Percentiles rank a stretch among this genome's conserved stretches.
Evolutionary conservation across 202 grass and related monocot species (phyloP).

Genomic region (Eragrostis tef): DNA sequence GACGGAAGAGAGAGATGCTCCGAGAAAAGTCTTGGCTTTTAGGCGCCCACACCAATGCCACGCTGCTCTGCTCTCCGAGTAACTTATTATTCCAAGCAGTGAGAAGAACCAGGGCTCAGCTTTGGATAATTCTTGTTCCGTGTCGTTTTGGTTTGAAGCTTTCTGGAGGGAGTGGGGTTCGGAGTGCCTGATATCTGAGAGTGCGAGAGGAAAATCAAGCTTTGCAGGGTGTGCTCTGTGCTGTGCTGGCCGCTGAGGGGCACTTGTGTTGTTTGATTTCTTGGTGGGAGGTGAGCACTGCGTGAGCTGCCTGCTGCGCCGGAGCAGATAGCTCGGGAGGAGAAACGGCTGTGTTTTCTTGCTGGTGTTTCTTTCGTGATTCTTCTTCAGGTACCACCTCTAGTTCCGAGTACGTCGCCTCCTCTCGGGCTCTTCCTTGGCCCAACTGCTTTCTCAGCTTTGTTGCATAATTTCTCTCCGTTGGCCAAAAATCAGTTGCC

Average conservation of each 20-base stretch:
- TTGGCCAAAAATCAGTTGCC: constrained; percentile 3
- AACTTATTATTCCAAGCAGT: too few species aligned
- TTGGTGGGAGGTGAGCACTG: constrained; percentile 44
- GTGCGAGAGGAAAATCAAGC: not conserved
- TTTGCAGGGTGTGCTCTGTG: not conserved
- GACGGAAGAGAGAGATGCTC: constrained; percentile 16
- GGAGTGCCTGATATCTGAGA: not conserved
- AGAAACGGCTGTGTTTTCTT: constrained; percentile 13
- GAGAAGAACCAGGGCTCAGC: constrained; percentile 26
- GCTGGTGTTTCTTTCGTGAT: constrained; percentile 15
- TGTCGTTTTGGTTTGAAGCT: constrained; percentile 50
- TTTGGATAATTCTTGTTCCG: constrained; percentile 44
- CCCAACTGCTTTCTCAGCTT: not conserved
- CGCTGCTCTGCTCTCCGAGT: constrained; percentile 42
- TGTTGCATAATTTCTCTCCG: constrained; percentile 13
- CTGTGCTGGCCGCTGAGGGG: not conserved
- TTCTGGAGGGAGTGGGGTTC: not conserved
- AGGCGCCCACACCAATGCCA: constrained; percentile 45
- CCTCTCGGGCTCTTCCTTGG: not conserved
- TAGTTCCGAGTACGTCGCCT: not conserved
- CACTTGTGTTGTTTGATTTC: not conserved
- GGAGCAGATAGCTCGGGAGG: not conserved
- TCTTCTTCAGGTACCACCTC: constrained; percentile 39
- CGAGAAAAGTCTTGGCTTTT: constrained; percentile 42
- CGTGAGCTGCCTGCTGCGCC: constrained; percentile 25